phyloP scores from a whole-genome alignment of 768 basidiomycete species.

The Agrocybe praecox region DNA sequence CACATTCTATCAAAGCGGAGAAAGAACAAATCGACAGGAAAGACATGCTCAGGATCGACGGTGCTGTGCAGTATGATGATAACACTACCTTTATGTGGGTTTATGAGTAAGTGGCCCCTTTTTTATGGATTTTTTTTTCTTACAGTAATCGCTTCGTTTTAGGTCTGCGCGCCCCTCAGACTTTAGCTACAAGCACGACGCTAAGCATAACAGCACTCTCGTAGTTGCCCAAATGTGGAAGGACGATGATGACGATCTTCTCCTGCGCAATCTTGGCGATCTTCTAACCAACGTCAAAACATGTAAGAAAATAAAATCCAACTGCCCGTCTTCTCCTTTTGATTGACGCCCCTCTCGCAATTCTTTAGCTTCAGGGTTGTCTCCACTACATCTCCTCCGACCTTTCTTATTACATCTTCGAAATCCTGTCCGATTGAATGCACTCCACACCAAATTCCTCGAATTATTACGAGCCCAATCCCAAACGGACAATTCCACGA shows the following conservation, averaged over 20 bases:
- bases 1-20: conserved; percentile 51
- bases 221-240: conserved; percentile 62
- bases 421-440: conserved; percentile 23
- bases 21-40: conserved; percentile 36
- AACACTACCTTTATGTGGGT: conserved; percentile 62
- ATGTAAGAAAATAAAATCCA: conserved; percentile 24
- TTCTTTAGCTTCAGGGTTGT: conserved; percentile 38
- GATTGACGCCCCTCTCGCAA: background rate
- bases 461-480: conserved; percentile 37
- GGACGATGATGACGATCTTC: conserved; percentile 30
- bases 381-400: conserved; percentile 54
- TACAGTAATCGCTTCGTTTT: conserved; percentile 8
- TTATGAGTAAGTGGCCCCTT: conserved; percentile 60
- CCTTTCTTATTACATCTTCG: conserved; percentile 50
- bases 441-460: conserved; percentile 36
- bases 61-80: conserved; percentile 60
- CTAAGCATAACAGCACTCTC: conserved; percentile 57
- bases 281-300: conserved; percentile 31
- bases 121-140: background rate
- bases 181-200: conserved; percentile 69
- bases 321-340: background rate
- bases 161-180: conserved; percentile 67
- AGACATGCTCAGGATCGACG: conserved; percentile 64
- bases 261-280: conserved; percentile 36
- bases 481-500: conserved; percentile 33